These are phyloP conservation scores for Myxozyma vanderwaltii DNA, from an alignment of 805 yeast genomes.

Conservation along the genomic window DNA sequence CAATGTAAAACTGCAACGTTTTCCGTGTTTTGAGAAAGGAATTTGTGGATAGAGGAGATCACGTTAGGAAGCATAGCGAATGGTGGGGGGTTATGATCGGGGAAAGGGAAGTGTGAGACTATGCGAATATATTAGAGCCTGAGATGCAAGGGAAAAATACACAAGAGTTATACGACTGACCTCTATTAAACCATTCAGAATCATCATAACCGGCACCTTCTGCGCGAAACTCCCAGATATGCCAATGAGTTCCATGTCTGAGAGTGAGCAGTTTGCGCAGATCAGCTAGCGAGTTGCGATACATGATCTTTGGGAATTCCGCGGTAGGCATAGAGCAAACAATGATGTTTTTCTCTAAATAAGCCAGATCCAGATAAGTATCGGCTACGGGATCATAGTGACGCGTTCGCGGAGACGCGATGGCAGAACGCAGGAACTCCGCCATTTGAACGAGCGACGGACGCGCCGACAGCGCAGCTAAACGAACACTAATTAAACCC, in stretches of 20 bases:
- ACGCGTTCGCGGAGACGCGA: conserved; percentile 40
- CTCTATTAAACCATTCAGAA: conserved; percentile 39
- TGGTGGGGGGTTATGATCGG: conserved; percentile 79
- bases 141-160: not conserved
- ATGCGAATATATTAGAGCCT: not conserved
- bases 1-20: conserved; percentile 79
- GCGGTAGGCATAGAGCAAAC: conserved; percentile 78
- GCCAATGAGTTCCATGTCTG: conserved; percentile 63
- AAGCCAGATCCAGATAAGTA: conserved; percentile 60
- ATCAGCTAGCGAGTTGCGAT: conserved; percentile 56
- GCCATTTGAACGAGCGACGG: conserved; percentile 36
- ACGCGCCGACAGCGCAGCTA: not conserved
- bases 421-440: conserved; percentile 37
- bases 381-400: conserved; percentile 40
- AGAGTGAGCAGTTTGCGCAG: conserved; percentile 52
- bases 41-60: conserved; percentile 51
- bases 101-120: conserved; percentile 57
- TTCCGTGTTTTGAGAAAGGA: conserved; percentile 41
- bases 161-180: conserved; percentile 15
- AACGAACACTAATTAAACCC: not conserved
- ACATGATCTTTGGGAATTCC: conserved; percentile 47
- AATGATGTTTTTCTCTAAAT: conserved; percentile 62
- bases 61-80: conserved; percentile 52
- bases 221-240: conserved; percentile 68
- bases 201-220: conserved; percentile 54